A percentile compares a stretch with the other conserved stretches of the same genome.
phyloP scores from a whole-genome alignment of 345 rosid species.

The Gossypium longicalyx region DNA sequence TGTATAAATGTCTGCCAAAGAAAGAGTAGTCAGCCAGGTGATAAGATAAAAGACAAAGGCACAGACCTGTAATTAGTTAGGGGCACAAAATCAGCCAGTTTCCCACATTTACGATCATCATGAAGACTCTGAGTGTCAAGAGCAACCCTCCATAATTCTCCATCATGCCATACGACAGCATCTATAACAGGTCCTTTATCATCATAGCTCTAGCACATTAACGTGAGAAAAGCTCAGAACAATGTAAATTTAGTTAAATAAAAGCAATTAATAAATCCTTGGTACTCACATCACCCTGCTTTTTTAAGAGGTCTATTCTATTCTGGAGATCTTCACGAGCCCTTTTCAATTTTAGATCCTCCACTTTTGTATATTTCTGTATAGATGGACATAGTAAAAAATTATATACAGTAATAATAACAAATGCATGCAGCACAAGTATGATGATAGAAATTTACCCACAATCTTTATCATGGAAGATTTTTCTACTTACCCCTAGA shows the following conservation, averaged over 20 bases:
- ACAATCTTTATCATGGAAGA: neutral
- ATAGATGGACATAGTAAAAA: constrained; percentile 21
- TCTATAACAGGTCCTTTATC: constrained; percentile 95
- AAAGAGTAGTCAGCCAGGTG: neutral
- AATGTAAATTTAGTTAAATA: constrained; percentile 6
- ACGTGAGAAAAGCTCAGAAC: constrained; percentile 13
- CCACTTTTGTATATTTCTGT: constrained; percentile 71
- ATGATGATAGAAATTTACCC: neutral
- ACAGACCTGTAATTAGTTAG: constrained; percentile 76
- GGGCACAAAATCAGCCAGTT: constrained; percentile 70
- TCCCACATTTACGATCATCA: constrained; percentile 72
- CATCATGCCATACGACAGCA: constrained; percentile 97
- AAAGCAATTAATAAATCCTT: constrained; percentile 16
- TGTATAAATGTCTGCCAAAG: neutral
- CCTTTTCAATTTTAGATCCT: constrained; percentile 69
- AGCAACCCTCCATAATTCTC: constrained; percentile 93
- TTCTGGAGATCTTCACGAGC: constrained; percentile 78
- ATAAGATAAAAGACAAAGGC: neutral
- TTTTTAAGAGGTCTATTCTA: constrained; percentile 67
- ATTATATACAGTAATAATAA: neutral
- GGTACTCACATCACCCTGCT: constrained; percentile 77
- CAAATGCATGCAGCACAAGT: neutral
- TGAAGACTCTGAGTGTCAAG: constrained; percentile 90
- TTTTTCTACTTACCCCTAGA: neutral
- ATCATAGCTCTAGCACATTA: constrained; percentile 55